These are phyloP conservation scores for Endoconidiophora laricicola DNA, from an alignment of 2,329 filamentous ascomycete species.

Conservation along the genomic window DNA sequence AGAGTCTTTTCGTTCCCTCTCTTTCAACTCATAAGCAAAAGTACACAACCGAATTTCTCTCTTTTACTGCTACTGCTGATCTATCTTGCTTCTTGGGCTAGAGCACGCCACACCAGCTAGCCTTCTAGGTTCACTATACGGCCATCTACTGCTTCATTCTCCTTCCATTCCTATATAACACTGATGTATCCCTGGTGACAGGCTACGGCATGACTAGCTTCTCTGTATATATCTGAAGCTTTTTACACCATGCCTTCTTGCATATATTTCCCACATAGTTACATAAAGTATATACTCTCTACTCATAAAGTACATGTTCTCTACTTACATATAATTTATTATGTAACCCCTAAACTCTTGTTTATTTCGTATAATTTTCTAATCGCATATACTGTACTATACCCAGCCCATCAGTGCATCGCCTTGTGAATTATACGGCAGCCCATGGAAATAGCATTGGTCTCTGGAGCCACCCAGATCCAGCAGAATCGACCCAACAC, in stretches of 20 bases:
- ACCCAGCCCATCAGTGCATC: constrained; percentile 9
- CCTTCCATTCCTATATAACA: too few species aligned
- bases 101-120: too few species aligned
- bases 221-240: neutral
- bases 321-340: neutral
- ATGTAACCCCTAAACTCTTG: neutral
- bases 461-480: constrained; percentile 8
- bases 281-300: constrained; percentile 3
- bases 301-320: neutral
- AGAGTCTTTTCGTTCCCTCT: neutral
- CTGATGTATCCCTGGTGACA: too few species aligned
- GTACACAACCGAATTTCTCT: too few species aligned
- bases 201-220: neutral
- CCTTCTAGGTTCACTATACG: too few species aligned
- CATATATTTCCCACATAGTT: neutral
- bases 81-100: too few species aligned
- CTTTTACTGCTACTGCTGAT: too few species aligned
- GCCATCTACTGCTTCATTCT: too few species aligned
- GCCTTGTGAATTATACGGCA: constrained; percentile 7
- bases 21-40: too few species aligned
- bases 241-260: too few species aligned
- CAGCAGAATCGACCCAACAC: constrained; percentile 9
- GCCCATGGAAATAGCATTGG: constrained; percentile 7
- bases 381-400: neutral
- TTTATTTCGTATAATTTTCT: neutral